Conservation (phyloP, 179 eudicot species). For the Heliamphora pulchella region DNA sequence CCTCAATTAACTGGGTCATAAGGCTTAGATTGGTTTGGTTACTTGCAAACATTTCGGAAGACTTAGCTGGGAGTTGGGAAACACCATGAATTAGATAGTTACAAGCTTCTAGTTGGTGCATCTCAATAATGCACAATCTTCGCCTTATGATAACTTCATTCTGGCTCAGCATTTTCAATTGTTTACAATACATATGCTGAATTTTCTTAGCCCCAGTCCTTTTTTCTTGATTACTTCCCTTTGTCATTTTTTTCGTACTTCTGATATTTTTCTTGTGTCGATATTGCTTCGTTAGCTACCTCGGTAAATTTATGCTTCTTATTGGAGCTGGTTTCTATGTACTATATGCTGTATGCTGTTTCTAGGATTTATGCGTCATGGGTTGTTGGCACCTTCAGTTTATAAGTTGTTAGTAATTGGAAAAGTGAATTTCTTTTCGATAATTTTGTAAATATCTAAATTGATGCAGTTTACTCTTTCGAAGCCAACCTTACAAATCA, state of each 20-base stretch:
- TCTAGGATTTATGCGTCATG: neutral
- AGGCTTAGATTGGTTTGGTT: neutral
- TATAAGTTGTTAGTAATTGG: neutral
- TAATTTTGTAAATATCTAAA: neutral
- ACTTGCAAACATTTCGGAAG: neutral
- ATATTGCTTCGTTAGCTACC: neutral
- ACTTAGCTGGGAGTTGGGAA: neutral
- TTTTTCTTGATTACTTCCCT: neutral
- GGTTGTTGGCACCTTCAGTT: neutral
- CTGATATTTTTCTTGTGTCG: neutral
- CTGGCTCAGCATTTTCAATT: neutral
- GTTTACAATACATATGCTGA: neutral
- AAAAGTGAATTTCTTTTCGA: slow-evolving; percentile 1
- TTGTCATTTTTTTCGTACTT: neutral
- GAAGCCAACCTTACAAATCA: slow-evolving; percentile 42
- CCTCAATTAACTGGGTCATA: no score
- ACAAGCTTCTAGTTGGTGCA: neutral
- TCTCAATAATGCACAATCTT: neutral
- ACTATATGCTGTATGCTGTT: neutral
- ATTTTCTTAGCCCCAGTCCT: neutral
- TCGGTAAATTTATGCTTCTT: neutral
- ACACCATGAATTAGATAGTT: neutral
- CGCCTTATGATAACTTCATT: neutral
- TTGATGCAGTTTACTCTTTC: slow-evolving; percentile 57
- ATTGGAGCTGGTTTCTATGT: neutral